Conservation (phyloP, 2,329 filamentous ascomycete genomes). For the Aspergillus fischeri region DNA sequence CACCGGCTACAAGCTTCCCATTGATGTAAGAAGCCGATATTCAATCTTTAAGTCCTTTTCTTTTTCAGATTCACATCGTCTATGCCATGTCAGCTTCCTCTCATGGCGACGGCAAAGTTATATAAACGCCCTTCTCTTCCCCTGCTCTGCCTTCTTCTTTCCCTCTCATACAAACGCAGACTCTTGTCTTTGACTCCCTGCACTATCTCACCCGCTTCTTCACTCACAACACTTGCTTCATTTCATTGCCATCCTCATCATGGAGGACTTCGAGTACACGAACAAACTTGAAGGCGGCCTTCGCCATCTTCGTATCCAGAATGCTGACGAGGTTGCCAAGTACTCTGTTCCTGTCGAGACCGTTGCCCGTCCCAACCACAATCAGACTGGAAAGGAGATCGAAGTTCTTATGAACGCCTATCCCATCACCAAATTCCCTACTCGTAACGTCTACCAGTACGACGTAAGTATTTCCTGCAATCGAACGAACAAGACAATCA, state of each 20-base stretch:
- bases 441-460: constrained; percentile 70
- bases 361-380: constrained; percentile 53
- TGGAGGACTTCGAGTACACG: constrained; percentile 20
- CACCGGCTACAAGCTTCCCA: constrained; percentile 7
- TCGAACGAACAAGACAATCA: not conserved
- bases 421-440: constrained; percentile 59
- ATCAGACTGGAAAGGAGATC: constrained; percentile 54
- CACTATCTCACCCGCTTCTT: not conserved
- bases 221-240: not conserved
- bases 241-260: constrained; percentile 8
- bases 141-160: not conserved
- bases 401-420: constrained; percentile 69
- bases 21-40: constrained; percentile 15
- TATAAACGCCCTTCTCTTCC: not conserved
- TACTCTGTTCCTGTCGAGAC: constrained; percentile 30
- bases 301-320: constrained; percentile 21
- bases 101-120: not conserved
- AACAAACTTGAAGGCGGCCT: constrained; percentile 19
- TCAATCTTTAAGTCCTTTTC: constrained; percentile 5
- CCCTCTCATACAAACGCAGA: not conserved
- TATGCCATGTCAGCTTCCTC: not conserved
- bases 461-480: constrained; percentile 58
- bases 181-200: not conserved
- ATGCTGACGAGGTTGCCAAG: constrained; percentile 28
- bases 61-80: constrained; percentile 1